These are phyloP conservation scores for Podaxis sp. DNA, from an alignment of 768 basidiomycete genomes.

Conservation along the genomic window DNA sequence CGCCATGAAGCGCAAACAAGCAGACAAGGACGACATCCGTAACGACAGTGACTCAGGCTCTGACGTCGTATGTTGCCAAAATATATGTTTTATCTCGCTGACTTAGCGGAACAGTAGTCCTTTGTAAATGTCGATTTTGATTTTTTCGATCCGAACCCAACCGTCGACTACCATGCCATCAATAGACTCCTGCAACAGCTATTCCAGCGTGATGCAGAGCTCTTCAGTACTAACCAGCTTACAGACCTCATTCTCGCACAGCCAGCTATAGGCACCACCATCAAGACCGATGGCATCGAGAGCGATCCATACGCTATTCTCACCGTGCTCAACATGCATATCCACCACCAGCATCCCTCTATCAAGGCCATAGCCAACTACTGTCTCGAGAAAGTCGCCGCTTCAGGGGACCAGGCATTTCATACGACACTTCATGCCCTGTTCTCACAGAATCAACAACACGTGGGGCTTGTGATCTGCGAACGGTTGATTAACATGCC, in stretches of 20 bases:
- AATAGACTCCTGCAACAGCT: slow-evolving; percentile 72
- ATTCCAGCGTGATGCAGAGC: slow-evolving; percentile 72
- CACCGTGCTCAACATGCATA: slow-evolving; percentile 77
- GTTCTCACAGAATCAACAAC: slow-evolving; percentile 48
- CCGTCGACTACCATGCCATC: slow-evolving; percentile 83
- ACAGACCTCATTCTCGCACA: slow-evolving; percentile 78
- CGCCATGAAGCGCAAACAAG: slow-evolving; percentile 48
- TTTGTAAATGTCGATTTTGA: slow-evolving; percentile 90
- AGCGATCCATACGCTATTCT: slow-evolving; percentile 91
- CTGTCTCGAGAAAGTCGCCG: slow-evolving; percentile 57
- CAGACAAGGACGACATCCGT: slow-evolving; percentile 36
- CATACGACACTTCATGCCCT: slow-evolving; percentile 54
- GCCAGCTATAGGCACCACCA: slow-evolving; percentile 78
- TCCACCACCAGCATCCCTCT: slow-evolving; percentile 65
- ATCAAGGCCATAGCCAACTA: slow-evolving; percentile 73
- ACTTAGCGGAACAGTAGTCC: slow-evolving; percentile 40
- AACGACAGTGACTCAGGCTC: slow-evolving; percentile 40
- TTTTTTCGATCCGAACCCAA: slow-evolving; percentile 85
- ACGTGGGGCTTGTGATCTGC: slow-evolving; percentile 83
- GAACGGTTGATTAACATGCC: slow-evolving; percentile 96
- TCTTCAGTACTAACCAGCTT: slow-evolving; percentile 69
- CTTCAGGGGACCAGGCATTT: slow-evolving; percentile 45
- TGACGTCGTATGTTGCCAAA: slow-evolving; percentile 25
- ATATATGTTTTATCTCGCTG: slow-evolving; percentile 16
- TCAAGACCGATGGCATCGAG: slow-evolving; percentile 89